Conservation (phyloP, 768 basidiomycete species). For the Rickenella mellea region DNA sequence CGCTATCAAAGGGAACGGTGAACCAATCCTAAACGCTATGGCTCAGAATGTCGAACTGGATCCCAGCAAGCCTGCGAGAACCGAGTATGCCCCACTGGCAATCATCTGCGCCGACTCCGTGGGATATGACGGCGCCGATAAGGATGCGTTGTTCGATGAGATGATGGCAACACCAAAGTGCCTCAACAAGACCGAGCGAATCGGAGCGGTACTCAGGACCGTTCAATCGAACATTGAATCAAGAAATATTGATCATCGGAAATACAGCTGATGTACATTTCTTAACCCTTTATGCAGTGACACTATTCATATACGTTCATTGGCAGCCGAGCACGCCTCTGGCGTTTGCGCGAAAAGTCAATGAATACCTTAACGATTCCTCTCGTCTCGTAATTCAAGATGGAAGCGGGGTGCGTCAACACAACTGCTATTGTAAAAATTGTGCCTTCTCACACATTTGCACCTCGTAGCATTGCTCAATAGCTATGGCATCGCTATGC, state of each 20-base stretch:
- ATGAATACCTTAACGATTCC: constrained; percentile 6
- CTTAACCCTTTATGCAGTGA: neutral
- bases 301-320: constrained; percentile 4
- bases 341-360: constrained; percentile 5
- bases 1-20: neutral
- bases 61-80: neutral
- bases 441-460: neutral
- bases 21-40: neutral
- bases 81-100: neutral
- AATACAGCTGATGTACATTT: constrained; percentile 12
- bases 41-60: neutral
- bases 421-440: neutral
- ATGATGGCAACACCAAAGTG: constrained; percentile 4
- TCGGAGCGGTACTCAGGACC: constrained; percentile 19
- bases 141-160: neutral
- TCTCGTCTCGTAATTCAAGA: constrained; percentile 5
- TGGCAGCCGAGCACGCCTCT: constrained; percentile 11
- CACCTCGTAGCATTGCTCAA: constrained; percentile 9
- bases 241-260: constrained; percentile 18
- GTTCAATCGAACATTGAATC: constrained; percentile 19
- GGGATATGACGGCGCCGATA: neutral
- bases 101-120: neutral
- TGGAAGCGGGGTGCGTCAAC: constrained; percentile 1
- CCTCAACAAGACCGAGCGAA: constrained; percentile 16
- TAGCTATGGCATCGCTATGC: constrained; percentile 11